phyloP scores from a whole-genome alignment of 495 filamentous ascomycete species.

The Penicillium coffeae region DNA sequence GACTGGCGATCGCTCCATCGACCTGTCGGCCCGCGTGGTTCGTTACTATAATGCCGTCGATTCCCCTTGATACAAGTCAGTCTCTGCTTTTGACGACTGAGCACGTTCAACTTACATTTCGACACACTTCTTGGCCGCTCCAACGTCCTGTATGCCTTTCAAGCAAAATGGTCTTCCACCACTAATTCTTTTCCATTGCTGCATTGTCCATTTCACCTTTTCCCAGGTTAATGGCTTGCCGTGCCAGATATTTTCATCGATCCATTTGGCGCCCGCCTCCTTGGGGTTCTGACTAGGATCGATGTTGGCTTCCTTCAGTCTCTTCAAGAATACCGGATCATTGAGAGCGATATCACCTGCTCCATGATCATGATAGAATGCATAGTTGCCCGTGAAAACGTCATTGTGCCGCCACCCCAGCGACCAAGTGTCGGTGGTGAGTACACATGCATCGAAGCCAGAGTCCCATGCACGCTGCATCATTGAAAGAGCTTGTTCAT shows the following conservation, averaged over 20 bases:
- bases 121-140: slow-evolving; percentile 51
- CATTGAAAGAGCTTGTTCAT: slow-evolving; percentile 53
- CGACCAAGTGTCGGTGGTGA: slow-evolving; percentile 64
- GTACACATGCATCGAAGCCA: slow-evolving; percentile 57
- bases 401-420: slow-evolving; percentile 65
- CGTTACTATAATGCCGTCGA: slow-evolving; percentile 35
- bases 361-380: slow-evolving; percentile 57
- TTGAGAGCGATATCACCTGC: slow-evolving; percentile 51
- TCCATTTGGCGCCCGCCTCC: slow-evolving; percentile 55
- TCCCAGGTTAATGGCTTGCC: slow-evolving; percentile 58
- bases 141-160: slow-evolving; percentile 54
- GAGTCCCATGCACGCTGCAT: slow-evolving; percentile 48
- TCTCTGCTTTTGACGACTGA: not conserved
- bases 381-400: slow-evolving; percentile 54
- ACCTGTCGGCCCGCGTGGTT: slow-evolving; percentile 61
- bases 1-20: slow-evolving; percentile 55
- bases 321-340: slow-evolving; percentile 56
- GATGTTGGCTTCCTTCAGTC: slow-evolving; percentile 47
- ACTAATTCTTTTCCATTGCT: slow-evolving; percentile 49
- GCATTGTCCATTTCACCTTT: slow-evolving; percentile 51
- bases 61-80: slow-evolving; percentile 36
- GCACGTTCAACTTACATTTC: slow-evolving; percentile 49
- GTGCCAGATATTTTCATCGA: slow-evolving; percentile 60
- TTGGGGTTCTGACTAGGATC: slow-evolving; percentile 48
- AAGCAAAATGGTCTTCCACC: slow-evolving; percentile 53